Evolutionary conservation across 371 early-diverging fungal species (phyloP).

Genomic region (Zychaea mexicana): DNA sequence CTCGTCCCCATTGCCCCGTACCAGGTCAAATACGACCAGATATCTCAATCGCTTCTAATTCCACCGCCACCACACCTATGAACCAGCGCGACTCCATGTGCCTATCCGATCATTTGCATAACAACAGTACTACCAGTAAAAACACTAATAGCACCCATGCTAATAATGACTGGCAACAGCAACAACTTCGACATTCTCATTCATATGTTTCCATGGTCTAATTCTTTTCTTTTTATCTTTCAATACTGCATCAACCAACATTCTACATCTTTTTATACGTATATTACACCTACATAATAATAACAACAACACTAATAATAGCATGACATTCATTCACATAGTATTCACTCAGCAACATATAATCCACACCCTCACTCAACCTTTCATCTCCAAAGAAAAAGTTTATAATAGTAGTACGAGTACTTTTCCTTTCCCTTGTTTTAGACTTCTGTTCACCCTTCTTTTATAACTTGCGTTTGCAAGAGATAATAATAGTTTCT

Average conservation of each 20-base stretch:
- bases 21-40: constrained; percentile 24
- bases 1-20: constrained; percentile 26
- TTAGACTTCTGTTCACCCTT: background rate
- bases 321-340: too few relatives aligned
- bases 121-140: constrained; percentile 7
- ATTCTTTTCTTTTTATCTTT: background rate
- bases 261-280: too few relatives aligned
- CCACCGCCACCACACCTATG: constrained; percentile 4
- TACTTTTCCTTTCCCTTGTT: too few relatives aligned
- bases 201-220: constrained; percentile 6
- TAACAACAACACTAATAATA: too few relatives aligned
- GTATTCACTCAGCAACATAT: too few relatives aligned
- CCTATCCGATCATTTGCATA: constrained; percentile 3
- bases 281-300: too few relatives aligned
- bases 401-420: background rate
- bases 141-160: too few relatives aligned
- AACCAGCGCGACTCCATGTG: constrained; percentile 7
- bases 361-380: too few relatives aligned
- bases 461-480: too few relatives aligned
- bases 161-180: constrained; percentile 7
- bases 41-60: constrained; percentile 11
- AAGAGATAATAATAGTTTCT: background rate
- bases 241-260: too few relatives aligned
- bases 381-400: too few relatives aligned
- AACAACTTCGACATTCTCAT: background rate